Conservation (phyloP, 1,139 yeast genomes). For the Arxiozyma heterogenica region DNA sequence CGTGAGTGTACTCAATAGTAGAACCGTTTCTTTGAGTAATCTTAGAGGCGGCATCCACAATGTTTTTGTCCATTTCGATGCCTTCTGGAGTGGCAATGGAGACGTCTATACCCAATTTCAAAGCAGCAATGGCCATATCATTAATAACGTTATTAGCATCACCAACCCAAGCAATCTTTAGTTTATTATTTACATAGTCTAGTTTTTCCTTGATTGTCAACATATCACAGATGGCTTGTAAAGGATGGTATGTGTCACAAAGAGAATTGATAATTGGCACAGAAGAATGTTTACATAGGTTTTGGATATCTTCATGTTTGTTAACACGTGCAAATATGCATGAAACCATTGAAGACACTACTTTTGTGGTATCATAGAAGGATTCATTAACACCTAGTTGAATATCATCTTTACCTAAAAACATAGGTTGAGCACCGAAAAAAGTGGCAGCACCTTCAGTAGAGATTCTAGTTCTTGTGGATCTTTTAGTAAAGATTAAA, state of each 20-base stretch:
- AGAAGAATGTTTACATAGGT: slow-evolving; percentile 60
- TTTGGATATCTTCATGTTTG: slow-evolving; percentile 70
- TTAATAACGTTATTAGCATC: slow-evolving; percentile 93
- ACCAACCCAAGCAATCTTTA: slow-evolving; percentile 91
- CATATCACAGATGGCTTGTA: slow-evolving; percentile 89
- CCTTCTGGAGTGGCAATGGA: slow-evolving; percentile 75
- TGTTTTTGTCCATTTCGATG: slow-evolving; percentile 53
- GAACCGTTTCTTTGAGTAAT: slow-evolving; percentile 48
- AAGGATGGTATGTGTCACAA: slow-evolving; percentile 87
- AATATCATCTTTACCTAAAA: slow-evolving; percentile 89
- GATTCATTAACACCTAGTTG: slow-evolving; percentile 94
- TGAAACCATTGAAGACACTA: slow-evolving; percentile 89
- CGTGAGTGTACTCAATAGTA: slow-evolving; percentile 53
- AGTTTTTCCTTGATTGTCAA: slow-evolving; percentile 78
- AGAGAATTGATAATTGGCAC: slow-evolving; percentile 92
- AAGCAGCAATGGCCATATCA: slow-evolving; percentile 85
- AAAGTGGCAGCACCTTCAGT: slow-evolving; percentile 91
- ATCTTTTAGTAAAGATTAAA: slow-evolving; percentile 75
- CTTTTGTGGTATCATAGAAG: slow-evolving; percentile 76
- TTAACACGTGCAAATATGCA: slow-evolving; percentile 95
- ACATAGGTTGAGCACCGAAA: slow-evolving; percentile 95
- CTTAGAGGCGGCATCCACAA: slow-evolving; percentile 45
- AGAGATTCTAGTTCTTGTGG: slow-evolving; percentile 90
- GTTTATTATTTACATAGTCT: slow-evolving; percentile 33
- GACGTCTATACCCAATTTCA: slow-evolving; percentile 77